phyloP scores from a whole-genome alignment of 2,329 filamentous ascomycete species.

The Fusarium torreyae region DNA sequence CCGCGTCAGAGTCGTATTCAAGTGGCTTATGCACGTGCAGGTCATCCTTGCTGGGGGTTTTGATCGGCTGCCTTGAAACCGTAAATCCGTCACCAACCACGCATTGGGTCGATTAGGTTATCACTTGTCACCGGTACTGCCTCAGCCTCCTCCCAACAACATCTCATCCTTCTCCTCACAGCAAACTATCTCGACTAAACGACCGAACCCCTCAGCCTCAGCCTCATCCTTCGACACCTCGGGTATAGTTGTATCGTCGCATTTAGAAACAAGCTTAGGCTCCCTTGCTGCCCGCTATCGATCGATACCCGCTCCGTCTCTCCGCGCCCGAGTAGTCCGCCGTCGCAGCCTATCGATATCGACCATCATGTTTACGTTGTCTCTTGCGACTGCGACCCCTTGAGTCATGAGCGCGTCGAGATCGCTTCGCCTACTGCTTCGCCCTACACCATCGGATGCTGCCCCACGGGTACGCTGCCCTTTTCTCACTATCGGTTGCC shows the following conservation, averaged over 20 bases:
- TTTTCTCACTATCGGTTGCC: conserved; percentile 33
- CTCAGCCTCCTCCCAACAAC: conserved; percentile 39
- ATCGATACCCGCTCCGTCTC: conserved; percentile 27
- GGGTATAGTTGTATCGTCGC: conserved; percentile 18
- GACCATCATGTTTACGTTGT: conserved; percentile 45
- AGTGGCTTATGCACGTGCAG: conserved; percentile 44
- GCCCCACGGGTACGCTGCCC: conserved; percentile 42
- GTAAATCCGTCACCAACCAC: conserved; percentile 44
- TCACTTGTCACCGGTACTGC: conserved; percentile 23
- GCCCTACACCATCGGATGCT: conserved; percentile 36
- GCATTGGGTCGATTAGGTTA: conserved; percentile 31
- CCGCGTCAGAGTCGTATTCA: conserved; percentile 29
- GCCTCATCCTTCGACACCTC: conserved; percentile 13
- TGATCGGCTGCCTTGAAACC: conserved; percentile 40
- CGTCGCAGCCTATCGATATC: conserved; percentile 16
- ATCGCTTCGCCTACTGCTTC: conserved; percentile 43
- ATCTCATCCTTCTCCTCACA: conserved; percentile 9
- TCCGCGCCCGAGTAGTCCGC: conserved; percentile 27
- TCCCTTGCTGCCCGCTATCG: conserved; percentile 37
- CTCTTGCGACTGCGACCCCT: conserved; percentile 41
- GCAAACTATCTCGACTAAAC: conserved; percentile 26
- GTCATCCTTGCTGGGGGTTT: conserved; percentile 36
- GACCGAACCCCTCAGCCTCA: conserved; percentile 16
- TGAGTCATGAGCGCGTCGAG: conserved; percentile 50
- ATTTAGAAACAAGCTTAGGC: conserved; percentile 25